Base-by-base conservation (phyloP, 495 filamentous ascomycete genomes). In the Aspergillus incahuasiensis region DNA sequence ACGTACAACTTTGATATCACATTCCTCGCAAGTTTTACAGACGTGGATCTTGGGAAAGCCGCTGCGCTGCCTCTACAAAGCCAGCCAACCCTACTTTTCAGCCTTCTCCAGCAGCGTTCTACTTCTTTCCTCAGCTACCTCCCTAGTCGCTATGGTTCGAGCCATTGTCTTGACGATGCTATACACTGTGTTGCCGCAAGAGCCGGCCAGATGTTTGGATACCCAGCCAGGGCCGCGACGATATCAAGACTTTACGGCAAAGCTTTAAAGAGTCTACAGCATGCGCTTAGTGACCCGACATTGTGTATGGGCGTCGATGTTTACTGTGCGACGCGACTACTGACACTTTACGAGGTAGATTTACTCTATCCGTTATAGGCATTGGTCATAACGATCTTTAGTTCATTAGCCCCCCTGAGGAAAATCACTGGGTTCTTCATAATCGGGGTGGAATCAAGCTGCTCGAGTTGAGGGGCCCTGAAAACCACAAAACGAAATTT, bases 381-480 rank as follows among this genome's bases (percentile, higher is more conserved):
- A 11, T 45, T 16, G 20, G 38, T 40, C 16, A 45, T 45, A 45
- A 45, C 43, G n/a, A 13, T 21, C 7, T 2, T 15, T 28, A 49
- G 43, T 44, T 56, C 15, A 24, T 56, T 21, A 39, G 43, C 41
- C 45, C 20, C 3, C 54, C 43, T 15, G 45, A 56, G 24, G 35
- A 21, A 13, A 56, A 56, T 32, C 54, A 56, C 28, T 56, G 54
- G 54, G 22, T 56, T 40, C 45, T 49, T 30, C 54, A 56, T n/a
- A 56, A 56, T 12, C 18, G 46, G 19, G 54, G 54, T 16, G 54
- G 54, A 6, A 42, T 56, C 5, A 56, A 50, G 20, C 45, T 56
- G n/a, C 19, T 56, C 7, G 54, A 56, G 46, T 5, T 56, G 6
- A 18, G 54, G 18, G 54, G 54, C 3, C 54, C 54, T 5, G 46